Conservation (phyloP, 495 filamentous ascomycete species). For the Lepidopterella palustris region DNA sequence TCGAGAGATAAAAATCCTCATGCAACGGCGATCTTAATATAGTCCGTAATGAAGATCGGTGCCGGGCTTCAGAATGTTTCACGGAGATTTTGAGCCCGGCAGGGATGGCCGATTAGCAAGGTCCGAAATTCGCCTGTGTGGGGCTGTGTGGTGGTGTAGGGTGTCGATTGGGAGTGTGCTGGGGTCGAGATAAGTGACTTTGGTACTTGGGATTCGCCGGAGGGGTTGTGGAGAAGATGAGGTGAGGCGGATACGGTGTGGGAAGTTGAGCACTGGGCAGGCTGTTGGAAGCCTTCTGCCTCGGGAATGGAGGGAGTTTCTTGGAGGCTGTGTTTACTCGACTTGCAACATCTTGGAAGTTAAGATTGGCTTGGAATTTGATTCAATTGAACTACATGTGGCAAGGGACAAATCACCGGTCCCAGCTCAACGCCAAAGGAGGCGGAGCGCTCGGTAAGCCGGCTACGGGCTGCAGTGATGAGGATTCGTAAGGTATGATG, state of each 20-base stretch:
- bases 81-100: background rate
- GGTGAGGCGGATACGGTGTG: no score
- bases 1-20: no score
- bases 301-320: no score
- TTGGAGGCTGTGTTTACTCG: no score
- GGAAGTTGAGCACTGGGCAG: no score
- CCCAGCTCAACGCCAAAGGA: background rate
- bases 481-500: background rate
- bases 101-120: background rate
- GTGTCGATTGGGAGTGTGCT: background rate
- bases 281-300: no score
- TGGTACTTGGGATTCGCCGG: background rate
- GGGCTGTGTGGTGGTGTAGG: background rate
- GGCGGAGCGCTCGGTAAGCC: constrained; percentile 4
- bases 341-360: no score
- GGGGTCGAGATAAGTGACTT: background rate
- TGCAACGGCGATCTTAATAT: background rate
- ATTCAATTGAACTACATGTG: background rate
- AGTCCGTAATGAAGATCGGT: background rate
- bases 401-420: background rate
- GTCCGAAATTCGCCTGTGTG: background rate
- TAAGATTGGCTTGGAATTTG: no score
- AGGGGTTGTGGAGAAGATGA: background rate
- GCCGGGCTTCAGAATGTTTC: background rate
- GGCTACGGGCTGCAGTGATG: background rate